Percentiles rank a stretch among this genome's conserved stretches.
Conservation (phyloP, 2,329 filamentous ascomycete species). For the Hypoxylon sp. region DNA sequence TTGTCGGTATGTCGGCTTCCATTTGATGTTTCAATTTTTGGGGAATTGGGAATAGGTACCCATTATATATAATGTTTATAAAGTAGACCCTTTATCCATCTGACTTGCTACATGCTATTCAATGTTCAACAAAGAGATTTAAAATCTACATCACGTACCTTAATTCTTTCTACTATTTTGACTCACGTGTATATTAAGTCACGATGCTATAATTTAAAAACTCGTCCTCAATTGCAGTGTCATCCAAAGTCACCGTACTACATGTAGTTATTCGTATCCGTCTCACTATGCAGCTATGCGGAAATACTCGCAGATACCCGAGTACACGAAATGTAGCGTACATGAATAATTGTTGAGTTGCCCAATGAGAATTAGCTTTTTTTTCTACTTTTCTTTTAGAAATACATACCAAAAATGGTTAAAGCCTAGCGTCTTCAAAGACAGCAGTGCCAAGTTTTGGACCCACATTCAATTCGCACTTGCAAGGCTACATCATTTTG, state of each 20-base stretch:
- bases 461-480: constrained; percentile 21
- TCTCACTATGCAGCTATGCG: constrained; percentile 5
- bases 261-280: neutral
- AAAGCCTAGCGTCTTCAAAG: constrained; percentile 14
- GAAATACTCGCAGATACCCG: neutral
- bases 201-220: neutral
- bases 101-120: too few species aligned
- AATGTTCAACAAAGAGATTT: neutral
- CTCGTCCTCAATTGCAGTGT: neutral
- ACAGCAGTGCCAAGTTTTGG: constrained; percentile 3
- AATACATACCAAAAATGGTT: neutral
- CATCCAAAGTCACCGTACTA: neutral
- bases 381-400: constrained; percentile 10
- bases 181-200: neutral
- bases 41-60: constrained; percentile 4
- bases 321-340: too few species aligned
- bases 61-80: neutral
- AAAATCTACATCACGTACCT: neutral
- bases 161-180: neutral
- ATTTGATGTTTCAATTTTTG: constrained; percentile 40
- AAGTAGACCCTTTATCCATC: neutral
- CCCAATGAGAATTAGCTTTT: constrained; percentile 5
- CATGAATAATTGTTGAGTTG: neutral
- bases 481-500: constrained; percentile 32
- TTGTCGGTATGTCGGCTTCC: constrained; percentile 43